Evolutionary conservation across 768 basidiomycete species (phyloP).

Genomic region (Butyriboletus loyo): DNA sequence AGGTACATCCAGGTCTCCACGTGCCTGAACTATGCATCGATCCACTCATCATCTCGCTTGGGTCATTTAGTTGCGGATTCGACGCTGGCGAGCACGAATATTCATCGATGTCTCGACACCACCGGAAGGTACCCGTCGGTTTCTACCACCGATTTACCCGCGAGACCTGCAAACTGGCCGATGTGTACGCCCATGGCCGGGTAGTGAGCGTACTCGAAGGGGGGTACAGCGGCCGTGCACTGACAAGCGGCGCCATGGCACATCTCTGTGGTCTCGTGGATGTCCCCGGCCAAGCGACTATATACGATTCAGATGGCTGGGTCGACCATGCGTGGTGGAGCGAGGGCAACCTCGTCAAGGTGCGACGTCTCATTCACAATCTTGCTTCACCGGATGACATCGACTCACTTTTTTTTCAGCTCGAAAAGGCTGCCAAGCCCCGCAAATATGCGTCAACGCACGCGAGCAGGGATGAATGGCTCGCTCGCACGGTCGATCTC

Average conservation of each 20-base stretch:
- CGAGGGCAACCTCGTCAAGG: constrained; percentile 56
- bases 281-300: not conserved
- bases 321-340: constrained; percentile 63
- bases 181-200: constrained; percentile 61
- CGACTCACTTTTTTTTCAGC: constrained; percentile 32
- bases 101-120: constrained; percentile 87
- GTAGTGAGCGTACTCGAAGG: constrained; percentile 92
- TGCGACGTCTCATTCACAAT: constrained; percentile 21
- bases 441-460: constrained; percentile 42
- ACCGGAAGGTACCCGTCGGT: constrained; percentile 80
- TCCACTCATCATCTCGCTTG: not conserved
- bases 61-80: constrained; percentile 72
- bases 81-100: constrained; percentile 95
- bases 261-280: constrained; percentile 67
- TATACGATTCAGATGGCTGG: constrained; percentile 1
- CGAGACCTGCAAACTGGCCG: constrained; percentile 65
- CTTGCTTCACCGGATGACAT: not conserved
- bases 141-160: constrained; percentile 84
- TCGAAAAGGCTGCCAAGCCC: constrained; percentile 65
- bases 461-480: constrained; percentile 48
- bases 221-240: constrained; percentile 88
- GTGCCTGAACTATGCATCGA: not conserved
- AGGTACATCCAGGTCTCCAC: constrained; percentile 48
- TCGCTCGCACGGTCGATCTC: constrained; percentile 47
- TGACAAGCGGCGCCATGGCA: constrained; percentile 81